These are phyloP conservation scores for Rhodomyrtus tomentosa DNA, from an alignment of 345 rosid species.

Conservation along the genomic window DNA sequence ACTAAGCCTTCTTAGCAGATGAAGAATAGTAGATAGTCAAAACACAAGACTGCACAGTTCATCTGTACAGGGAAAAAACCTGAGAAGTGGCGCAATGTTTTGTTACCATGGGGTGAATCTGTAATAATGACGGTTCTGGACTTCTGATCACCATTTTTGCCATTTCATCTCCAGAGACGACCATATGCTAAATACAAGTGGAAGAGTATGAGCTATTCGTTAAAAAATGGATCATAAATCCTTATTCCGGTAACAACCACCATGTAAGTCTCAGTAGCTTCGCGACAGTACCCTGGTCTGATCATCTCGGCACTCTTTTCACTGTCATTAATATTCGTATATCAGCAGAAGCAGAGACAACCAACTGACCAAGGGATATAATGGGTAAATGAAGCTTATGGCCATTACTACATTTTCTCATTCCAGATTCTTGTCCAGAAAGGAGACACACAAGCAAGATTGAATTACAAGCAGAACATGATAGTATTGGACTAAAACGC, in stretches of 20 bases:
- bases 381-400: neutral
- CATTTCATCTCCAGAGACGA: neutral
- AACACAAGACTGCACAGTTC: neutral
- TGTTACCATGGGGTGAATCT: neutral
- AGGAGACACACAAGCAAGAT: neutral
- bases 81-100: neutral
- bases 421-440: neutral
- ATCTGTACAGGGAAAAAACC: neutral
- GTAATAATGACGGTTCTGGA: neutral
- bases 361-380: neutral
- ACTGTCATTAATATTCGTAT: neutral
- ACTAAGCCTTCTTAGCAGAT: neutral
- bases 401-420: neutral
- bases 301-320: neutral
- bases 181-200: neutral
- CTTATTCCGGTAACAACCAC: neutral
- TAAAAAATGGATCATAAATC: neutral
- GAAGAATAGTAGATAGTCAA: neutral
- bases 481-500: neutral
- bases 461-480: neutral
- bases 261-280: neutral
- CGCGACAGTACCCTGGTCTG: neutral
- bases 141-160: neutral
- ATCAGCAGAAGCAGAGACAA: neutral
- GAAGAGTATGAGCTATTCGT: no score